phyloP scores from a whole-genome alignment of 2,329 filamentous ascomycete genomes.

The Colletotrichum sp. region DNA sequence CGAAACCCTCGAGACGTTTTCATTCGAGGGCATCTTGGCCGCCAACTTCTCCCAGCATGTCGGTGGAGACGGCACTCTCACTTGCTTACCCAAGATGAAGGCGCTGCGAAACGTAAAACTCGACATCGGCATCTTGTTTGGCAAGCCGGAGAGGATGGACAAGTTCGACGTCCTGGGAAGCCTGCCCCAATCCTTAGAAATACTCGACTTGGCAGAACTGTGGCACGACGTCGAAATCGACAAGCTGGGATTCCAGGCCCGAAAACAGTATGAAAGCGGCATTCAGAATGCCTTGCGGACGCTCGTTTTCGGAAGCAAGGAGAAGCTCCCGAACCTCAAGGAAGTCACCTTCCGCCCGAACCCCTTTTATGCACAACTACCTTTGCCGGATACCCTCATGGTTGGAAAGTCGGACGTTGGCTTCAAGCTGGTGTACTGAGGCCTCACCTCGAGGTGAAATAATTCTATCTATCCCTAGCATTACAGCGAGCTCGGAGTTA shows the following conservation, averaged over 20 bases:
- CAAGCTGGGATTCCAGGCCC: neutral
- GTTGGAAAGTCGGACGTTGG: neutral
- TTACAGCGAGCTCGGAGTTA: neutral
- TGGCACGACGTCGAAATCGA: slow-evolving; percentile 14
- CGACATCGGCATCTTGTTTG: slow-evolving; percentile 9
- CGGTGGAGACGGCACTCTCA: slow-evolving; percentile 13
- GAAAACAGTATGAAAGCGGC: slow-evolving; percentile 27
- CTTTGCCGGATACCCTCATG: slow-evolving; percentile 4
- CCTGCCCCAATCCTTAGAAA: neutral
- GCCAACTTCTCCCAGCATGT: slow-evolving; percentile 15
- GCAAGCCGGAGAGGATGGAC: neutral
- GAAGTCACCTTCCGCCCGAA: slow-evolving; percentile 16
- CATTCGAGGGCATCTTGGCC: slow-evolving; percentile 11
- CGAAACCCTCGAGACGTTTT: slow-evolving; percentile 15
- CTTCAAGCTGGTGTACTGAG: slow-evolving; percentile 12
- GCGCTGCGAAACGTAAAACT: slow-evolving; percentile 13
- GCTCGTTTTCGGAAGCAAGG: slow-evolving; percentile 29
- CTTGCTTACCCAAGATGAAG: slow-evolving; percentile 12
- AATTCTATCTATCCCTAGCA: neutral
- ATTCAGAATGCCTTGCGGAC: slow-evolving; percentile 35
- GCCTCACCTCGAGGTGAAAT: neutral
- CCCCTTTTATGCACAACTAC: slow-evolving; percentile 11
- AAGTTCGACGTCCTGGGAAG: neutral
- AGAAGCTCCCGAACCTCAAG: neutral
- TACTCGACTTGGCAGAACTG: slow-evolving; percentile 15